Base-by-base conservation (phyloP, 192 early-diverging fungal species). In the Gaertneriomyces semiglobifer region DNA sequence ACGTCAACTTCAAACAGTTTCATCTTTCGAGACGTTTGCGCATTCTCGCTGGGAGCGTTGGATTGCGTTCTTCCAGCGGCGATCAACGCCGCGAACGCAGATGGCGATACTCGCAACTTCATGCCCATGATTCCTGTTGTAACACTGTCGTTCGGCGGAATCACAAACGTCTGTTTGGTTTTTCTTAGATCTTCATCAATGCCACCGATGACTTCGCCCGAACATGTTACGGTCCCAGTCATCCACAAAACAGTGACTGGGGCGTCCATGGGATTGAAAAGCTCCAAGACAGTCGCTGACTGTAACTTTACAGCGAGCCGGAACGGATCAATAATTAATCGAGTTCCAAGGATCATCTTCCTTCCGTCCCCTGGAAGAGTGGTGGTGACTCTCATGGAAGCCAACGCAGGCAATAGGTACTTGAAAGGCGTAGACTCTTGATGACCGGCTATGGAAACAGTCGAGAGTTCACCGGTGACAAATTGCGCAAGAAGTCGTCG, bases 1-100 rank as follows among this genome's bases (percentile, higher is more conserved):
- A 68, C 66, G 2, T 68, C 66, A 9, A 68, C 66, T 7, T 68
- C 66, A 60, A 68, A 68, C 10, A 68, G 41, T 33, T 44, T 68
- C 6, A 68, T 8, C 11, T 44, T 44, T 18, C 39, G 14, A 41
- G 14, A 11, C 44, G 14, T n/a, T 18, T 40, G 5, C 7, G 59
- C 0, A 38, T n/a, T 11, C 0, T 52, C 4, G 48, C 48, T 18
- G 2, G 48, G 48, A 18, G 48, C 48, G 11, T 12, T n/a, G 48
- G 48, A 50, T n/a, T 50, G 11, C 48, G 48, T 50, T 50, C 18
- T 50, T 50, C 48, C 48, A 25, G 66, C 66, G 38, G 57, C 46
- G 46, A 68, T 40, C 16, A 68, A 42, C 40, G 66, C 66, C 46
- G 40, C 50, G 12, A 68, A 44, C 59, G 57, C 58, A 6, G 19